phyloP scores from a whole-genome alignment of 345 rosid genomes.

The Salix suchowensis region DNA sequence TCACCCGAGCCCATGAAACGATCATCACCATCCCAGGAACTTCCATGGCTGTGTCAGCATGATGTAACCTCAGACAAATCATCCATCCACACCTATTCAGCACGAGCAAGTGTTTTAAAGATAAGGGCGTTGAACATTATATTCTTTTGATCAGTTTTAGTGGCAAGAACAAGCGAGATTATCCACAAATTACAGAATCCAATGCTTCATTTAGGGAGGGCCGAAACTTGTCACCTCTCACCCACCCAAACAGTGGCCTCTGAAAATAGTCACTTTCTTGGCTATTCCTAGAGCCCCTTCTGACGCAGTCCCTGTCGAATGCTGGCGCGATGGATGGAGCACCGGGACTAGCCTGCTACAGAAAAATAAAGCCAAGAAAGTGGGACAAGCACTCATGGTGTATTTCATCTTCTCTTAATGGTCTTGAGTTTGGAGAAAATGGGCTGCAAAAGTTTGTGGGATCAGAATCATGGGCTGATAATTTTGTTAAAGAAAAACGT shows the following conservation, averaged over 20 bases:
- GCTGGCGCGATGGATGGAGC: not conserved
- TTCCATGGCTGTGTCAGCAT: not conserved
- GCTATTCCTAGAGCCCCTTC: not conserved
- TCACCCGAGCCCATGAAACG: too few species aligned
- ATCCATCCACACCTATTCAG: not conserved
- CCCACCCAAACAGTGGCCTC: conserved; percentile 3
- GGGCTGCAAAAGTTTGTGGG: not conserved
- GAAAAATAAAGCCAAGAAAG: not conserved
- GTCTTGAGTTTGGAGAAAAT: not conserved
- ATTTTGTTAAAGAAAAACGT: not conserved
- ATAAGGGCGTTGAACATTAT: not conserved
- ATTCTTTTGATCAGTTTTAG: not conserved
- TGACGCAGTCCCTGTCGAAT: not conserved
- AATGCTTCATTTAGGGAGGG: not conserved
- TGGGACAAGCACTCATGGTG: conserved; percentile 6
- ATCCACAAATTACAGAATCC: conserved; percentile 12
- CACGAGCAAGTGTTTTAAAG: not conserved
- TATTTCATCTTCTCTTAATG: conserved; percentile 8
- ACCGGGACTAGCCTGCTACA: not conserved
- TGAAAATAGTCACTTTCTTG: not conserved
- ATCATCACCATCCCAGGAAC: not conserved
- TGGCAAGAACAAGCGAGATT: conserved; percentile 6
- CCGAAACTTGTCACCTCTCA: not conserved
- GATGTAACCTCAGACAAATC: not conserved
- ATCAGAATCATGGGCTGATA: not conserved